A percentile compares a stretch with the other conserved stretches of the same genome.
These are phyloP conservation scores for Penicillium palitans DNA, from an alignment of 2,329 filamentous ascomycete genomes.

Conservation along the genomic window DNA sequence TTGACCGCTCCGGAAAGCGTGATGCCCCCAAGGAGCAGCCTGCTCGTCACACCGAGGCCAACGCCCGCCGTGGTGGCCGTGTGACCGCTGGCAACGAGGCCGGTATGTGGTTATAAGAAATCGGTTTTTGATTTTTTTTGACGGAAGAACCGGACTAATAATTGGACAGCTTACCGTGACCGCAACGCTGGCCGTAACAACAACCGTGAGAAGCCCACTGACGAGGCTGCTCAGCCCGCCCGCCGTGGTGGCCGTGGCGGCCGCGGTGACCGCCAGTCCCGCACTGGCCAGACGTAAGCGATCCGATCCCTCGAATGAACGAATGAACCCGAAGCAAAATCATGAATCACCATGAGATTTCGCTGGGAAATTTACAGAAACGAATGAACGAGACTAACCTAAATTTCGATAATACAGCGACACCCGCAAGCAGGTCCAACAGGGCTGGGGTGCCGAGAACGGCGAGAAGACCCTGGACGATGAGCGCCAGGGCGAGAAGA, in stretches of 20 bases:
- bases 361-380: background rate
- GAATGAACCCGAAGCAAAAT: conserved; percentile 1
- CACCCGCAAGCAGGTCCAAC: conserved; percentile 59
- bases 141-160: conserved; percentile 15
- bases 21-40: conserved; percentile 72
- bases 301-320: conserved; percentile 15
- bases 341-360: background rate
- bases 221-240: conserved; percentile 58
- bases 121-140: background rate
- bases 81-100: conserved; percentile 73
- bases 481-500: conserved; percentile 85
- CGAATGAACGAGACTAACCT: conserved; percentile 24
- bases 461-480: conserved; percentile 85
- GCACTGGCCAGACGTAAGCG: conserved; percentile 60
- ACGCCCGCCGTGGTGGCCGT: conserved; percentile 51
- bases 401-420: conserved; percentile 32
- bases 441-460: conserved; percentile 83
- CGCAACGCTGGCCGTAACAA: conserved; percentile 74
- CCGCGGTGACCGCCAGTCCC: conserved; percentile 60
- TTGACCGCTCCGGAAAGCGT: conserved; percentile 78
- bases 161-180: conserved; percentile 78
- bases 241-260: conserved; percentile 50
- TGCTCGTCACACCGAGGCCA: conserved; percentile 48
- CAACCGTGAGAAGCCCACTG: conserved; percentile 79
- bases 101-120: conserved; percentile 61